phyloP scores from a whole-genome alignment of 768 basidiomycete species.

The Termitomyces sp. region DNA sequence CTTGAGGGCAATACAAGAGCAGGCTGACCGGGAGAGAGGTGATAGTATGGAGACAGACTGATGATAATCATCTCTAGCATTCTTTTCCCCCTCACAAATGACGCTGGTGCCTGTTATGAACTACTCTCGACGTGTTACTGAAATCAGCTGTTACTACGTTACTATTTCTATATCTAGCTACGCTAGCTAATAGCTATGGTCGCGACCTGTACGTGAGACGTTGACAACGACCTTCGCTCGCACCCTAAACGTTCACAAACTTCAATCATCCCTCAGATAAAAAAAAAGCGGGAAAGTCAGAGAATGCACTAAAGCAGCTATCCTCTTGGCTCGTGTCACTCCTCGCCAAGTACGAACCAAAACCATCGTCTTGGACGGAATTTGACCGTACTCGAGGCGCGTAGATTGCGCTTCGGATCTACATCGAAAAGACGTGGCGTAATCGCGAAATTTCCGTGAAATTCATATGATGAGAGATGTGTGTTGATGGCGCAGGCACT shows the following conservation, averaged over 20 bases:
- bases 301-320: too few relatives aligned
- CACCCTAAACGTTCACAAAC: background rate
- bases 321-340: background rate
- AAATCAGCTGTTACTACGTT: background rate
- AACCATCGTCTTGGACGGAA: background rate
- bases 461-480: background rate
- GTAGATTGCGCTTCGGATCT: background rate
- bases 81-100: background rate
- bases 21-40: conserved; percentile 49
- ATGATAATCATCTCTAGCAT: conserved; percentile 9
- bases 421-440: background rate
- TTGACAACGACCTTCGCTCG: background rate
- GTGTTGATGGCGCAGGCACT: background rate
- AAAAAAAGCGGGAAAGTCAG: background rate
- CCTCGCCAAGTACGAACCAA: background rate
- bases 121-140: background rate
- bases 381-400: background rate
- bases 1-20: conserved; percentile 73
- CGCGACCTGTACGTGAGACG: background rate
- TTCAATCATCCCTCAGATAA: background rate
- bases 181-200: too few relatives aligned
- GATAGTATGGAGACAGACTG: conserved; percentile 78
- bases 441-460: background rate
- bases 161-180: too few relatives aligned
- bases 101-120: background rate